phyloP scores from a whole-genome alignment of 2,329 filamentous ascomycete species.

The Fonsecaea erecta region DNA sequence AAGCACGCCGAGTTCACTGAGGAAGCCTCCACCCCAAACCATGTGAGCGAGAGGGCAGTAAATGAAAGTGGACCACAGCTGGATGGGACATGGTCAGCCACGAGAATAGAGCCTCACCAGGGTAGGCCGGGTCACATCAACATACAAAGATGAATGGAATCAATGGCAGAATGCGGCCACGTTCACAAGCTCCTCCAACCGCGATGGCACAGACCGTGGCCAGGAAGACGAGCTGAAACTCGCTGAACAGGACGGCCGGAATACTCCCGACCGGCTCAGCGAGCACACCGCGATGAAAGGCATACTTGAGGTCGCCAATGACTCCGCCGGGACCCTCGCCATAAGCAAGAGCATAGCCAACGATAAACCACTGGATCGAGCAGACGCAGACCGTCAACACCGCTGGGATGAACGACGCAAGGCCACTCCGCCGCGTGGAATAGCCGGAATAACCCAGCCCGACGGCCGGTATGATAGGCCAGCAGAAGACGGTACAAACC shows the following conservation, averaged over 20 bases:
- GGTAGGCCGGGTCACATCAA: background rate
- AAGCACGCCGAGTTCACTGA: slow-evolving; percentile 69
- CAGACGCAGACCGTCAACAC: slow-evolving; percentile 55
- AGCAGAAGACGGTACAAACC: slow-evolving; percentile 58
- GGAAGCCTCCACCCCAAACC: slow-evolving; percentile 80
- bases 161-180: slow-evolving; percentile 52
- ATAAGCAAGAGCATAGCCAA: slow-evolving; percentile 57
- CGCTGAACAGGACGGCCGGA: slow-evolving; percentile 56
- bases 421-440: slow-evolving; percentile 54
- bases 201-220: slow-evolving; percentile 59
- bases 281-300: slow-evolving; percentile 53
- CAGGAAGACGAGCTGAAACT: slow-evolving; percentile 54
- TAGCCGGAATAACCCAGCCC: slow-evolving; percentile 58
- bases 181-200: slow-evolving; percentile 55
- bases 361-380: slow-evolving; percentile 57
- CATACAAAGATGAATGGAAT: slow-evolving; percentile 54
- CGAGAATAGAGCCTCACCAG: background rate
- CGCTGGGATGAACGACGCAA: slow-evolving; percentile 56
- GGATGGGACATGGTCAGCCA: slow-evolving; percentile 15
- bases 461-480: slow-evolving; percentile 58
- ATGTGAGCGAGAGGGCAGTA: slow-evolving; percentile 74
- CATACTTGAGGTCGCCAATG: slow-evolving; percentile 53
- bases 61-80: slow-evolving; percentile 69
- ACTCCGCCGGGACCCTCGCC: slow-evolving; percentile 50
- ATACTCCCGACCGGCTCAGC: slow-evolving; percentile 56